Evolutionary conservation across 2,329 filamentous ascomycete species (phyloP), one percentile per base, ranked within the genome.

Genomic region (Neopestalotiopsis sp.): DNA sequence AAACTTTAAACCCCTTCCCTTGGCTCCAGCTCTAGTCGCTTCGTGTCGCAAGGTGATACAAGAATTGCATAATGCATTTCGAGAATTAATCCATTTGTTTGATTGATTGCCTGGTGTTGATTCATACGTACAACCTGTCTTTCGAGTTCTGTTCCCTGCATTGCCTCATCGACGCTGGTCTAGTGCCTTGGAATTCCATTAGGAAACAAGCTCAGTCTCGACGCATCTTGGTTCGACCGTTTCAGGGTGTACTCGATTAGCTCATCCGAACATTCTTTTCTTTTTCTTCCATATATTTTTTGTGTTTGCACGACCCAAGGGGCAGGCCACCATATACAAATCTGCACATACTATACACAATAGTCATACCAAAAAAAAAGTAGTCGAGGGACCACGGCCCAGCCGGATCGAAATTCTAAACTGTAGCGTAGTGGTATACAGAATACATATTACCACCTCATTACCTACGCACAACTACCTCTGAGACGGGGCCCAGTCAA

Each of bases 231-330:
- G 57, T 28, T 67, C 34, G 38, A 67, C 58, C 28, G 45, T 63
- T 63, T 67, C 66, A 62, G 40, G 40, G 28, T 58, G 24, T 62
- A 28, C 57, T 67, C 49, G 61, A 67, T 34, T 59, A 62, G 59
- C 59, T 62, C 59, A 62, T 53, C 45, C 59, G 30, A 62, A 38
- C 30, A 38, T 62, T 34, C 32, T 62, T 38, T 34, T 20, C 32
- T 10, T 38, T 38, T 62, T 34, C 17, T 62, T 38, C 17, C 10
- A 10, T 14, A n/a, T 40, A 38, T 30, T 12, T 40, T 38, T 53
- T 9, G n/a, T 9, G 59, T 30, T 32, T 30, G 20, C 32, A 34
- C 59, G 28, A 34, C 59, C 34, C 28, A 62, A 62, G 34, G 59
- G 28, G 24, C 24, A 28, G 24, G 34, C 30, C 34, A 38, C 59